A percentile compares a stretch with the other conserved stretches of the same genome.
Conservation (phyloP, 495 filamentous ascomycete species). For the Penicillium malachiteum region DNA sequence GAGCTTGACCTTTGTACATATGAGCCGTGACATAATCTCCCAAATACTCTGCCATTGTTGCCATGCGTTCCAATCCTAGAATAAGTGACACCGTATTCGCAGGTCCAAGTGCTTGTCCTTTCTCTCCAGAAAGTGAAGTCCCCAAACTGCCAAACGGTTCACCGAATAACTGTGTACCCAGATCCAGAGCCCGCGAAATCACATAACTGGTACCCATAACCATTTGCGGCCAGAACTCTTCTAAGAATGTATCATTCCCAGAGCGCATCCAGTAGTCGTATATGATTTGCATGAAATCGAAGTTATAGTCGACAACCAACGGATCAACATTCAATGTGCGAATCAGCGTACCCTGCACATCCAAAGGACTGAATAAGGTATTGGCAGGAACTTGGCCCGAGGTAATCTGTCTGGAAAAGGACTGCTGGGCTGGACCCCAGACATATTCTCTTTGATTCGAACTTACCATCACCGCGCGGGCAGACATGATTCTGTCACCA, state of each 20-base stretch:
- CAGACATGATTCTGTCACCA: background rate
- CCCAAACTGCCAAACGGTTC: background rate
- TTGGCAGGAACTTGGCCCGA: background rate
- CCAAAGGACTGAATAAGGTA: background rate
- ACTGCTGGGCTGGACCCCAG: conserved; percentile 3
- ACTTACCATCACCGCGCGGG: conserved; percentile 2
- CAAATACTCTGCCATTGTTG: background rate
- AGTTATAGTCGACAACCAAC: conserved; percentile 1
- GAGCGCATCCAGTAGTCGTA: conserved; percentile 7
- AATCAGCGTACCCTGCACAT: conserved; percentile 1
- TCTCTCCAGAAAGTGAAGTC: background rate
- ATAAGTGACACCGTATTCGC: background rate
- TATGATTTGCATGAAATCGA: conserved; percentile 8
- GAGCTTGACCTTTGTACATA: background rate
- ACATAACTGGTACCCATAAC: background rate
- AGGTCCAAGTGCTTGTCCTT: background rate
- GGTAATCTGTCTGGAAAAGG: conserved; percentile 3
- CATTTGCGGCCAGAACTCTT: conserved; percentile 3
- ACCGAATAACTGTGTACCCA: background rate
- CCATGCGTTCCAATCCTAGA: background rate
- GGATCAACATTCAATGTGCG: conserved; percentile 6
- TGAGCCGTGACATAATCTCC: background rate
- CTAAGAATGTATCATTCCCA: conserved; percentile 5
- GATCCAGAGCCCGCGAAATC: background rate
- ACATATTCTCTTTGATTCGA: conserved; percentile 1